Percentiles rank a stretch among this genome's conserved stretches.
Conservation (phyloP, 768 basidiomycete genomes). For the Psilocybe cyanescens region DNA sequence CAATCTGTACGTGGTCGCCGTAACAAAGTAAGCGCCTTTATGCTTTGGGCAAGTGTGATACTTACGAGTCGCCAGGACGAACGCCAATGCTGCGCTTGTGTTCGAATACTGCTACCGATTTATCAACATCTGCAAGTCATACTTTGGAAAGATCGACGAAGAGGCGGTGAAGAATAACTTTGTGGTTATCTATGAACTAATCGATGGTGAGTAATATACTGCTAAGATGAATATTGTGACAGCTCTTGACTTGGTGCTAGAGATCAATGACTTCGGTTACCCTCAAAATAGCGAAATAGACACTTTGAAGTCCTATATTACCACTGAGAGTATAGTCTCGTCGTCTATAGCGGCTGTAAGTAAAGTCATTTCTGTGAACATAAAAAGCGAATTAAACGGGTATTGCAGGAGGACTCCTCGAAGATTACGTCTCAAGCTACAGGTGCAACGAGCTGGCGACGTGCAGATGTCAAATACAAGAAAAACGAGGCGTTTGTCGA, state of each 20-base stretch:
- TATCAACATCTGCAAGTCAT: slow-evolving; percentile 90
- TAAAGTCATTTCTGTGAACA: background rate
- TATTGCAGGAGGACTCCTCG: slow-evolving; percentile 86
- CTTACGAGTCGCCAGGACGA: slow-evolving; percentile 60
- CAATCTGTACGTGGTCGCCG: slow-evolving; percentile 94
- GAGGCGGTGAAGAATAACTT: slow-evolving; percentile 99
- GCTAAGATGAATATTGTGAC: background rate
- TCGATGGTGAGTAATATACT: slow-evolving; percentile 76
- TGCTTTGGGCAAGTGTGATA: background rate
- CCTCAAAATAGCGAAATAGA: slow-evolving; percentile 99
- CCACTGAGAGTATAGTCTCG: slow-evolving; percentile 93
- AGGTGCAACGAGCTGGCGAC: slow-evolving; percentile 93
- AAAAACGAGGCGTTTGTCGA: slow-evolving; percentile 99
- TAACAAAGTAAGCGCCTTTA: slow-evolving; percentile 87
- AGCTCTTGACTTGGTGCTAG: slow-evolving; percentile 28
- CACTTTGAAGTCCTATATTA: slow-evolving; percentile 96
- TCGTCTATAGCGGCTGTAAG: slow-evolving; percentile 82
- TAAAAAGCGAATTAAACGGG: background rate
- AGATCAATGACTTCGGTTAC: slow-evolving; percentile 99
- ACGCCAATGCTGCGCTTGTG: slow-evolving; percentile 96
- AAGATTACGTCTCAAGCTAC: slow-evolving; percentile 98
- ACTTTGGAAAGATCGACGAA: slow-evolving; percentile 98
- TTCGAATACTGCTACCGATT: slow-evolving; percentile 99
- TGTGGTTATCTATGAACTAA: slow-evolving; percentile 95
- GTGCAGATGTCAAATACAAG: slow-evolving; percentile 96